Conservation (phyloP, 2,329 filamentous ascomycete species). For the Fusarium sterilihyphosum region DNA sequence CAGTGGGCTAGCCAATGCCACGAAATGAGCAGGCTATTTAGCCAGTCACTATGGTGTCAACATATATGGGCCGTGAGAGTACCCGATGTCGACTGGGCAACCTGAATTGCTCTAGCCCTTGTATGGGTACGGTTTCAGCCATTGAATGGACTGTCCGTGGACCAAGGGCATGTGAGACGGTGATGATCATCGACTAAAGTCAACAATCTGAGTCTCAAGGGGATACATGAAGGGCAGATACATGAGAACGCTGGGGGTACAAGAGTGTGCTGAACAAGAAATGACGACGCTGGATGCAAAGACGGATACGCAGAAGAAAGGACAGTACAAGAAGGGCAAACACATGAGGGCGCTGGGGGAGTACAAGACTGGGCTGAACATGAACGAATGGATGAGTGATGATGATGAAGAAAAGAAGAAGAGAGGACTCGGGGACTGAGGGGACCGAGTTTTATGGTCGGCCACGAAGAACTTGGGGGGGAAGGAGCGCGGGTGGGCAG, state of each 20-base stretch:
- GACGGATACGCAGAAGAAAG: neutral
- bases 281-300: neutral
- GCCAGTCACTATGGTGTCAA: neutral
- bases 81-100: neutral
- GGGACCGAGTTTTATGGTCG: neutral
- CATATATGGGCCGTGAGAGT: neutral
- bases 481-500: neutral
- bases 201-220: slow-evolving; percentile 15
- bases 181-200: slow-evolving; percentile 20
- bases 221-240: neutral
- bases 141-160: neutral
- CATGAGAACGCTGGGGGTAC: neutral
- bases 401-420: slow-evolving; percentile 1
- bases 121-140: neutral
- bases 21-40: neutral
- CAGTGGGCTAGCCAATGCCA: neutral
- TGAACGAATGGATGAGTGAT: neutral
- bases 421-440: neutral
- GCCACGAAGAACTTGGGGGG: neutral
- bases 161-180: neutral
- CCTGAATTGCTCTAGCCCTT: slow-evolving; percentile 2
- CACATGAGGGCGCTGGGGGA: neutral
- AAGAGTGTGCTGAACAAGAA: neutral
- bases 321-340: neutral
- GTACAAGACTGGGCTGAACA: slow-evolving; percentile 1